These are phyloP conservation scores for Jaapia argillacea DNA, from an alignment of 768 basidiomycete genomes.

Conservation along the genomic window DNA sequence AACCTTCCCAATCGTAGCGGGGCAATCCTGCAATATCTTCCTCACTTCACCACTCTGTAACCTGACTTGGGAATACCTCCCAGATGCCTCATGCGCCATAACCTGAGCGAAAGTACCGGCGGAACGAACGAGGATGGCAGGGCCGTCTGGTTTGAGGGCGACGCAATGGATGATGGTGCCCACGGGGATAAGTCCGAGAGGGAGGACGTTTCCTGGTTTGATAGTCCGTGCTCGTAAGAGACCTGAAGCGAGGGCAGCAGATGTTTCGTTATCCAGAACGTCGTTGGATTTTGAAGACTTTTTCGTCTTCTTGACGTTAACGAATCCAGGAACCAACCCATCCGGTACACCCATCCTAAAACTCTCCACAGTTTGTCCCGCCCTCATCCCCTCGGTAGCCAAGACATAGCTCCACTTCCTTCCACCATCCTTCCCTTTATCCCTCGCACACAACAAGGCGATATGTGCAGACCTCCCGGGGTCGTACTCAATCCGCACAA, in stretches of 20 bases:
- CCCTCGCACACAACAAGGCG: constrained; percentile 68
- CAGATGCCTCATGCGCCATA: constrained; percentile 63
- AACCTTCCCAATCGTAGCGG: constrained; percentile 85
- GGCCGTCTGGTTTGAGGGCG: constrained; percentile 64
- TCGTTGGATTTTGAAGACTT: constrained; percentile 14
- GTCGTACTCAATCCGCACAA: constrained; percentile 94
- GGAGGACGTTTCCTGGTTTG: constrained; percentile 89
- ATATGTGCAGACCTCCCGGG: constrained; percentile 92
- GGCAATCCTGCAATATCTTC: constrained; percentile 69
- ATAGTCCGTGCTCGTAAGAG: constrained; percentile 75
- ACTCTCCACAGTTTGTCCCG: constrained; percentile 82
- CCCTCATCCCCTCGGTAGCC: constrained; percentile 81
- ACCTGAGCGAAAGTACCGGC: constrained; percentile 84
- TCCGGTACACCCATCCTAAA: constrained; percentile 78
- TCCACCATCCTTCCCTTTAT: constrained; percentile 38
- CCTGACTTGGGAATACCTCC: constrained; percentile 71
- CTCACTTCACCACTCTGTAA: constrained; percentile 92
- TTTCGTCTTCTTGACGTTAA: constrained; percentile 15
- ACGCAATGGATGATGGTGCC: constrained; percentile 86
- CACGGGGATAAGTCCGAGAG: constrained; percentile 84
- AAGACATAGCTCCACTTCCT: constrained; percentile 85
- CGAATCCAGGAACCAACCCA: constrained; percentile 48
- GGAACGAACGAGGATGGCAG: constrained; percentile 75
- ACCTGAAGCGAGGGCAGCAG: constrained; percentile 69
- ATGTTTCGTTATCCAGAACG: constrained; percentile 21